phyloP scores from a whole-genome alignment of 331 rosid genomes.

The Rhamnella rubrinervis region DNA sequence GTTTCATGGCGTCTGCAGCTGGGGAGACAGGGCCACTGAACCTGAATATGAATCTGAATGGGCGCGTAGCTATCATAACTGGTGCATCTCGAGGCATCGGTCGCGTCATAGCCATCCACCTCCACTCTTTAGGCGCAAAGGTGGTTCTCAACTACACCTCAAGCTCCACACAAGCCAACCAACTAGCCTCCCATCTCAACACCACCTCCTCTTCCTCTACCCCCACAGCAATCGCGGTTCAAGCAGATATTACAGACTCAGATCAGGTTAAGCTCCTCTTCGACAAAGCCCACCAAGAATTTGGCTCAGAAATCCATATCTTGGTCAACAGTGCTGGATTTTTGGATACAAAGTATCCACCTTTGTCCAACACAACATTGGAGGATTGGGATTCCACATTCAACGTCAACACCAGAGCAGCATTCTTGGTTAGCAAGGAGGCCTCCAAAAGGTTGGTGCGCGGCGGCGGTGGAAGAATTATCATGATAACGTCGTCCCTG shows the following conservation, averaged over 20 bases:
- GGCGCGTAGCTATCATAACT: slow-evolving; percentile 34
- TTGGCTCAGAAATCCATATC: slow-evolving; percentile 31
- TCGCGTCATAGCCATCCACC: slow-evolving; percentile 33
- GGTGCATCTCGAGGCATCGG: slow-evolving; percentile 44
- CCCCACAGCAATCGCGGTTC: slow-evolving; percentile 23
- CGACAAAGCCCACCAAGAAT: slow-evolving; percentile 31
- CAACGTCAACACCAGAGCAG: slow-evolving; percentile 41
- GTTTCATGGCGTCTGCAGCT: no score
- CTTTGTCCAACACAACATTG: slow-evolving; percentile 23
- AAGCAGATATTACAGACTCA: slow-evolving; percentile 44
- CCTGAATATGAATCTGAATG: background rate
- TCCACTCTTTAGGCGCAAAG: slow-evolving; percentile 37
- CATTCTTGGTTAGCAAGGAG: slow-evolving; percentile 45
- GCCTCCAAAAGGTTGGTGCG: slow-evolving; percentile 44
- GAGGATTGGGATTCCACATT: slow-evolving; percentile 43
- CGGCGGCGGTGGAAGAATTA: slow-evolving; percentile 52
- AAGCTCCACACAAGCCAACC: slow-evolving; percentile 30
- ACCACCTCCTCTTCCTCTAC: background rate
- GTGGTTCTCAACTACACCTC: slow-evolving; percentile 39
- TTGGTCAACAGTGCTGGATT: slow-evolving; percentile 24
- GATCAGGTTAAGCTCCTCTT: slow-evolving; percentile 40
- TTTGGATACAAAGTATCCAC: slow-evolving; percentile 33
- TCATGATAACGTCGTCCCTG: slow-evolving; percentile 38
- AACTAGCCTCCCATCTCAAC: slow-evolving; percentile 35
- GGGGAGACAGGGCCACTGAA: no score